Conservation (phyloP, 2,329 filamentous ascomycete genomes). For the Talaromyces rugulosus region DNA sequence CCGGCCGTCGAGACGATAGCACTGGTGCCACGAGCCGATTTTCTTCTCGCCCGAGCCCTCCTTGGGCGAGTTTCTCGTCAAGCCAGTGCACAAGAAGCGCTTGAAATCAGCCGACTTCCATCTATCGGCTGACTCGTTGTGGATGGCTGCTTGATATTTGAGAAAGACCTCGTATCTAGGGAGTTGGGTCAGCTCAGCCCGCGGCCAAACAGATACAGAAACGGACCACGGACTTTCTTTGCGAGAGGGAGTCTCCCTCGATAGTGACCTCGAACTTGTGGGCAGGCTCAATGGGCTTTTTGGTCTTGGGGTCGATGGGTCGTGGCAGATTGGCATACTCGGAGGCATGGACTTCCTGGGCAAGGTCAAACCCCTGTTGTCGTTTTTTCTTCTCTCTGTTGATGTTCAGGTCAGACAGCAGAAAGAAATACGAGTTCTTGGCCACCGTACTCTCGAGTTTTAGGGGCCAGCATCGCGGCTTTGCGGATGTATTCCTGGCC, state of each 20-base stretch:
- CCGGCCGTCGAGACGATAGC: conserved; percentile 47
- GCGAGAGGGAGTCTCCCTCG: conserved; percentile 44
- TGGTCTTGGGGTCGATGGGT: conserved; percentile 41
- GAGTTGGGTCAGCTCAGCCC: not conserved
- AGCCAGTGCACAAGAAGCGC: conserved; percentile 45
- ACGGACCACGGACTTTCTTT: conserved; percentile 38
- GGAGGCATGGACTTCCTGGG: conserved; percentile 37
- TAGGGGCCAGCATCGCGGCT: conserved; percentile 42
- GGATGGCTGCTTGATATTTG: conserved; percentile 44
- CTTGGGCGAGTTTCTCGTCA: conserved; percentile 36
- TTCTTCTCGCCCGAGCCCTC: conserved; percentile 36
- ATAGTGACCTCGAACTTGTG: conserved; percentile 47
- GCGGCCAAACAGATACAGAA: not conserved
- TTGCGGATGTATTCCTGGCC: conserved; percentile 46
- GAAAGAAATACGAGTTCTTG: not conserved
- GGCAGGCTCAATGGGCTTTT: conserved; percentile 43
- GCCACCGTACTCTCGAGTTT: conserved; percentile 38
- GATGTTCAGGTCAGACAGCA: conserved; percentile 10
- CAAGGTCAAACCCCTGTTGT: conserved; percentile 42
- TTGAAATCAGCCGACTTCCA: conserved; percentile 44
- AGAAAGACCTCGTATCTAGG: conserved; percentile 42
- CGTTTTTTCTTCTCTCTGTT: conserved; percentile 41
- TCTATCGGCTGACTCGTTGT: conserved; percentile 41
- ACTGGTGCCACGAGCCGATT: conserved; percentile 48
- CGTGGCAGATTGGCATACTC: conserved; percentile 43